A percentile compares a stretch with the other conserved stretches of the same genome.
Evolutionary conservation across 495 filamentous ascomycete species (phyloP).

Genomic region (Penicilliopsis zonata): DNA sequence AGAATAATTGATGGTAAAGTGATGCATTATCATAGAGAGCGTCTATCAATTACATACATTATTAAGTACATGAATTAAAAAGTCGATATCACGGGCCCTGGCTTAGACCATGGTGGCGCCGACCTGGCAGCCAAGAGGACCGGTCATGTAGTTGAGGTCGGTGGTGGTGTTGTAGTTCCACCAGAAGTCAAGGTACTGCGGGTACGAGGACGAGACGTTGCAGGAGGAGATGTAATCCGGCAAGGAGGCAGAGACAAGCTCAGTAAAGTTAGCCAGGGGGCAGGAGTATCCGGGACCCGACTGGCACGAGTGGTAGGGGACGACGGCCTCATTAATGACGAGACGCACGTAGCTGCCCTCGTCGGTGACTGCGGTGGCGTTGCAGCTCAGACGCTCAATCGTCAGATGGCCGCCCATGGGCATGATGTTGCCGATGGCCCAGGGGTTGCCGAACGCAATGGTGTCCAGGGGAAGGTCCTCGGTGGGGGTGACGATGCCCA

Average conservation of each 20-base stretch:
- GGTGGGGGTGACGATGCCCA: constrained; percentile 31
- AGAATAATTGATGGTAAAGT: too few species aligned
- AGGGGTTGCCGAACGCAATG: constrained; percentile 26
- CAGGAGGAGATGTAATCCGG: constrained; percentile 7
- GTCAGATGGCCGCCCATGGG: constrained; percentile 40
- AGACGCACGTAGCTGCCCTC: constrained; percentile 12
- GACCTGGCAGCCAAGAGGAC: background rate
- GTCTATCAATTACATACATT: too few species aligned
- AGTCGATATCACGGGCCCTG: too few species aligned
- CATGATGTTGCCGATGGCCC: constrained; percentile 35
- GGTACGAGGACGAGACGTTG: constrained; percentile 7
- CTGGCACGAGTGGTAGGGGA: constrained; percentile 10
- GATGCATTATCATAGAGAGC: too few species aligned
- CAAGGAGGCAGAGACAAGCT: constrained; percentile 6
- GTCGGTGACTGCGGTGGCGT: constrained; percentile 19
- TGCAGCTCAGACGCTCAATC: constrained; percentile 31
- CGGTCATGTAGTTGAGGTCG: constrained; percentile 1
- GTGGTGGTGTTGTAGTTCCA: constrained; percentile 11
- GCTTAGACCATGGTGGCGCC: too few species aligned
- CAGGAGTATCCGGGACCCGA: constrained; percentile 14
- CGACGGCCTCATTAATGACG: constrained; percentile 14
- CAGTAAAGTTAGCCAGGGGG: constrained; percentile 7
- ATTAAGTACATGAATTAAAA: too few species aligned
- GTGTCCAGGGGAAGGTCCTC: constrained; percentile 27
- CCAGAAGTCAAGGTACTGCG: constrained; percentile 13